Conservation (phyloP, 2,329 filamentous ascomycete genomes). For the Trichoderma oligosporum region DNA sequence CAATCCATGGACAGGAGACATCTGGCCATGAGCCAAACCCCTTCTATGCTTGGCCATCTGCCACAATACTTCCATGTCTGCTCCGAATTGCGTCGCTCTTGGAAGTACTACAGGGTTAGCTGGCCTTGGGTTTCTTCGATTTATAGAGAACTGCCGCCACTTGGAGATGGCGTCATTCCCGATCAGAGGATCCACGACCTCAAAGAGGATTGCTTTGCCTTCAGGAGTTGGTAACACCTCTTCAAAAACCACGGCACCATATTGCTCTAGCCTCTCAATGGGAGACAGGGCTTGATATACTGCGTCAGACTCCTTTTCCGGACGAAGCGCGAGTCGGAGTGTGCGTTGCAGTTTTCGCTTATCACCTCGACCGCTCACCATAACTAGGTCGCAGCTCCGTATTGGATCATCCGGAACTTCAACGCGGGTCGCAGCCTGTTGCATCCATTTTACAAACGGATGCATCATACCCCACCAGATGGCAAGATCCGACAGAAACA, state of each 20-base stretch:
- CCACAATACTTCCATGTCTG: neutral
- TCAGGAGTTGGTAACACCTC: slow-evolving; percentile 1
- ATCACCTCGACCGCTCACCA: slow-evolving; percentile 6
- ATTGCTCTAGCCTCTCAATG: neutral
- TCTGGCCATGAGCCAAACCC: neutral
- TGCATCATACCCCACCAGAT: slow-evolving; percentile 13
- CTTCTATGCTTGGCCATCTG: slow-evolving; percentile 2
- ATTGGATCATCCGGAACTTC: neutral
- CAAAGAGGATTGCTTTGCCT: slow-evolving; percentile 2
- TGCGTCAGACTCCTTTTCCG: neutral
- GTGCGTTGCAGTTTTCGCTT: slow-evolving; percentile 4
- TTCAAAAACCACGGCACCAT: neutral
- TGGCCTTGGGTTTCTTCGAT: neutral
- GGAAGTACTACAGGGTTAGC: neutral
- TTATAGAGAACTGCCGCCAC: slow-evolving; percentile 5
- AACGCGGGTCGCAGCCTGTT: neutral
- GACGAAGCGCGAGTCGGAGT: slow-evolving; percentile 1
- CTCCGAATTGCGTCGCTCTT: neutral
- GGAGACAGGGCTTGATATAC: neutral
- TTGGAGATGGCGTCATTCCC: neutral
- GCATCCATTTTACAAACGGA: slow-evolving; percentile 10
- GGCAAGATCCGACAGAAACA: slow-evolving; percentile 13
- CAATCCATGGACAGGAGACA: slow-evolving; percentile 9
- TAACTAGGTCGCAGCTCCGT: slow-evolving; percentile 7
- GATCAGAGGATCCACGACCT: slow-evolving; percentile 11